A percentile compares a stretch with the other conserved stretches of the same genome.
These are phyloP conservation scores for Helotiales sp. DNA, from an alignment of 2,329 filamentous ascomycete genomes.

Conservation along the genomic window DNA sequence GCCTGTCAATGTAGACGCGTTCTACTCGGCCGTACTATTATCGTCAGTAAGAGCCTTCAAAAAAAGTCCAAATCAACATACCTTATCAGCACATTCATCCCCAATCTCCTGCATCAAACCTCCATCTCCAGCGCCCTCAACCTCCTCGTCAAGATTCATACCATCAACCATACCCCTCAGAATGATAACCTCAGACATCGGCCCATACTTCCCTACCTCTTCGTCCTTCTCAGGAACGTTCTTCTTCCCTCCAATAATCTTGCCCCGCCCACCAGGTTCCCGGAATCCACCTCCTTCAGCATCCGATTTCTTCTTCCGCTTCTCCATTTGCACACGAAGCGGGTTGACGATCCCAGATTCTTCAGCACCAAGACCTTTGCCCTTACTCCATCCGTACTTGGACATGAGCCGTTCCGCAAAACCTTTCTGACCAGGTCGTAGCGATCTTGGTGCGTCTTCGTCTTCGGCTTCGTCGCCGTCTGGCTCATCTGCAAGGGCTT, in stretches of 20 bases:
- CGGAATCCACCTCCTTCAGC: conserved; percentile 80
- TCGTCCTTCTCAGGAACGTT: conserved; percentile 48
- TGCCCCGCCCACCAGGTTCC: conserved; percentile 69
- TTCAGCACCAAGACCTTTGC: conserved; percentile 82
- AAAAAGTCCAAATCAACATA: conserved; percentile 44
- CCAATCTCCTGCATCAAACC: conserved; percentile 92
- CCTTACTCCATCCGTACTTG: conserved; percentile 93
- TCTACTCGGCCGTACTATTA: conserved; percentile 80
- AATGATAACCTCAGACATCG: conserved; percentile 82
- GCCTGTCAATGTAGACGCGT: conserved; percentile 74
- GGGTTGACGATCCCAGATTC: conserved; percentile 84
- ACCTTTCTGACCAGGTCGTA: conserved; percentile 77
- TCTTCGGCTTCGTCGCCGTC: conserved; percentile 42
- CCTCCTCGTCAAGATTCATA: conserved; percentile 79
- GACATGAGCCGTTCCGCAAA: conserved; percentile 89
- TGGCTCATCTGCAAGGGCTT: conserved; percentile 47
- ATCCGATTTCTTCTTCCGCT: conserved; percentile 79
- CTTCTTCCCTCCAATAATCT: conserved; percentile 78
- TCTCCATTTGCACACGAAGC: conserved; percentile 82
- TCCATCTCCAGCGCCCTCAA: conserved; percentile 63
- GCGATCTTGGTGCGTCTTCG: conserved; percentile 57
- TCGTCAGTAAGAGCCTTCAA: conserved; percentile 10
- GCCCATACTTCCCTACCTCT: conserved; percentile 64
- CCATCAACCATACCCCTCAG: conserved; percentile 85
- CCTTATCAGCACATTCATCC: conserved; percentile 86